Percentiles rank a stretch among this genome's conserved stretches.
These are phyloP conservation scores for Macrolepiota dolichaula DNA, from an alignment of 768 basidiomycete species.

Conservation along the genomic window DNA sequence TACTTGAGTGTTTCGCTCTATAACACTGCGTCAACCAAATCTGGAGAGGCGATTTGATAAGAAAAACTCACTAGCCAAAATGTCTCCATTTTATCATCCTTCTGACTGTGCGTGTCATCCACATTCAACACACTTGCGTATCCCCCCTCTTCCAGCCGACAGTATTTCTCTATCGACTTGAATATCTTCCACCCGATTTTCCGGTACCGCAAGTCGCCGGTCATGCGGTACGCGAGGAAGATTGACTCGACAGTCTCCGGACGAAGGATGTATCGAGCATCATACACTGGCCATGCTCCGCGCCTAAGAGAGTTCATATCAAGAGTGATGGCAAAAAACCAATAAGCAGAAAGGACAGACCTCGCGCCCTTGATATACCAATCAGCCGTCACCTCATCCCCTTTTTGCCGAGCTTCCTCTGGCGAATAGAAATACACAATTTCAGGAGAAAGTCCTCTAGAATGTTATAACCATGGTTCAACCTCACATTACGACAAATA, in stretches of 20 bases:
- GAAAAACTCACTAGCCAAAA: slow-evolving; percentile 73
- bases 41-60: background rate
- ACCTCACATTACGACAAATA: slow-evolving; percentile 18
- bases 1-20: slow-evolving; percentile 94
- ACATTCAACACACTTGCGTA: slow-evolving; percentile 87
- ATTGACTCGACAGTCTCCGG: slow-evolving; percentile 94
- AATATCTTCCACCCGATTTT: slow-evolving; percentile 89
- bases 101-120: slow-evolving; percentile 60
- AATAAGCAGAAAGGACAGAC: slow-evolving; percentile 30
- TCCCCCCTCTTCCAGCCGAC: slow-evolving; percentile 73
- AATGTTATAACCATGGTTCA: background rate
- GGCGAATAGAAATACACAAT: slow-evolving; percentile 79
- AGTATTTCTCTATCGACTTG: slow-evolving; percentile 83
- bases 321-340: background rate
- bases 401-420: slow-evolving; percentile 45
- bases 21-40: background rate
- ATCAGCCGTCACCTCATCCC: slow-evolving; percentile 43
- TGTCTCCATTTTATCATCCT: slow-evolving; percentile 94
- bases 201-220: slow-evolving; percentile 80
- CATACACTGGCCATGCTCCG: slow-evolving; percentile 50
- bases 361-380: slow-evolving; percentile 88
- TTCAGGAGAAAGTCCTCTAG: slow-evolving; percentile 82
- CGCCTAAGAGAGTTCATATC: slow-evolving; percentile 15
- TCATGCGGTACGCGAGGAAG: slow-evolving; percentile 87
- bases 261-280: slow-evolving; percentile 92